Percentiles rank a stretch among this genome's conserved stretches.
Conservation (phyloP, 768 basidiomycete genomes). For the Lactifluus hygrophoroides region DNA sequence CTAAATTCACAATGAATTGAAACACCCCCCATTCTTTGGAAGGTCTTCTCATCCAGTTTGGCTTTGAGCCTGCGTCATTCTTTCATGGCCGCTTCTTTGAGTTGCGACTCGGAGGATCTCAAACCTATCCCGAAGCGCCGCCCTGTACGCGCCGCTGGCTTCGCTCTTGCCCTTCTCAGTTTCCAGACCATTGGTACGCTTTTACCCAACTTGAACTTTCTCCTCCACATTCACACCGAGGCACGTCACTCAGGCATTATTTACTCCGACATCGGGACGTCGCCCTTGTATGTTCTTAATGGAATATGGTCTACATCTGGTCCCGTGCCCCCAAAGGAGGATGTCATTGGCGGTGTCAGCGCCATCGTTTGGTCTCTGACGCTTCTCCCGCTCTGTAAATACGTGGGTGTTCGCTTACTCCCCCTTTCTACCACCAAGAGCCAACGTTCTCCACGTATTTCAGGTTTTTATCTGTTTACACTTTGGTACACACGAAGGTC, state of each 20-base stretch:
- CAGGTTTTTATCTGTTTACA: constrained; percentile 42
- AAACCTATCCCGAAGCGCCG: background rate
- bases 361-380: constrained; percentile 61
- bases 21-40: too few relatives aligned
- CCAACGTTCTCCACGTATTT: background rate
- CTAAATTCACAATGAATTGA: too few relatives aligned
- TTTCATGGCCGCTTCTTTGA: background rate
- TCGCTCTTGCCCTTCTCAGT: constrained; percentile 24
- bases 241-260: constrained; percentile 29
- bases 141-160: constrained; percentile 4
- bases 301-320: constrained; percentile 50
- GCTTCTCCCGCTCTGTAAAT: constrained; percentile 54
- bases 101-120: background rate
- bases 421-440: background rate
- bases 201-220: background rate
- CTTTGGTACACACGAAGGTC: constrained; percentile 46
- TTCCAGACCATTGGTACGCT: constrained; percentile 28
- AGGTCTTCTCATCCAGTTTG: background rate
- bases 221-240: background rate
- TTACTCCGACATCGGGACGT: constrained; percentile 44
- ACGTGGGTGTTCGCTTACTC: constrained; percentile 31
- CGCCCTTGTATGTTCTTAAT: constrained; percentile 56
- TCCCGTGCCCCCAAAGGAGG: constrained; percentile 43
- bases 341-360: constrained; percentile 53
- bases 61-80: background rate